A percentile compares a stretch with the other conserved stretches of the same genome.
Evolutionary conservation across 768 basidiomycete species (phyloP).

Genomic region (Boletales sp.): DNA sequence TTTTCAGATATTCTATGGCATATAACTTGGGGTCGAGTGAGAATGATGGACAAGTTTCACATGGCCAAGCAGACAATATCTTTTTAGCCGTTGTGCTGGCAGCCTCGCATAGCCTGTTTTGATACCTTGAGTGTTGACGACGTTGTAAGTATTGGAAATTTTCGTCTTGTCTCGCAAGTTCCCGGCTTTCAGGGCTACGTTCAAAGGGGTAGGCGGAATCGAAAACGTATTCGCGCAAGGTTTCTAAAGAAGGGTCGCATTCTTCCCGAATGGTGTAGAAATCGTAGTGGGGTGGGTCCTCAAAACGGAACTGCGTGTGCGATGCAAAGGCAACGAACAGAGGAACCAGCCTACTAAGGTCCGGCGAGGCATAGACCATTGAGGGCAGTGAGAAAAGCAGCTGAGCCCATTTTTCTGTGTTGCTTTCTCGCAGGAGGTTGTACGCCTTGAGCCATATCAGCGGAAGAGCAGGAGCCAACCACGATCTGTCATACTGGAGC

Average conservation of each 20-base stretch:
- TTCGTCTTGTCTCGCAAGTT: no score
- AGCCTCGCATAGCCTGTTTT: neutral
- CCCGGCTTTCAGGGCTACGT: neutral
- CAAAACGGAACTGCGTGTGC: neutral
- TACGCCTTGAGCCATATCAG: slow-evolving; percentile 24
- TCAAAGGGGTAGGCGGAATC: neutral
- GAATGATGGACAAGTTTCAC: slow-evolving; percentile 1
- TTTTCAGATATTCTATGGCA: neutral
- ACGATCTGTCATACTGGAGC: slow-evolving; percentile 20
- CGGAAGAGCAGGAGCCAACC: slow-evolving; percentile 17
- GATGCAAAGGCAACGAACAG: slow-evolving; percentile 28
- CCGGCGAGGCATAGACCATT: slow-evolving; percentile 23
- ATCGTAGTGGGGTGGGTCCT: slow-evolving; percentile 9
- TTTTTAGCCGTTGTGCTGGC: neutral
- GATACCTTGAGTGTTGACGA: neutral
- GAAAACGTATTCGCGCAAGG: neutral
- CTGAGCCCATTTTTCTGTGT: slow-evolving; percentile 7
- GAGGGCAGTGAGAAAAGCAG: slow-evolving; percentile 27
- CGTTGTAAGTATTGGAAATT: no score
- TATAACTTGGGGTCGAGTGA: neutral
- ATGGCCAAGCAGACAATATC: slow-evolving; percentile 13
- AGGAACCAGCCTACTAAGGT: slow-evolving; percentile 3
- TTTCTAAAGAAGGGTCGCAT: neutral
- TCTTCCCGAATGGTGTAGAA: slow-evolving; percentile 5
- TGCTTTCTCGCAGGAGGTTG: slow-evolving; percentile 14